These are phyloP conservation scores for Parachaetomium inaequale DNA, from an alignment of 495 filamentous ascomycete species.

Conservation along the genomic window DNA sequence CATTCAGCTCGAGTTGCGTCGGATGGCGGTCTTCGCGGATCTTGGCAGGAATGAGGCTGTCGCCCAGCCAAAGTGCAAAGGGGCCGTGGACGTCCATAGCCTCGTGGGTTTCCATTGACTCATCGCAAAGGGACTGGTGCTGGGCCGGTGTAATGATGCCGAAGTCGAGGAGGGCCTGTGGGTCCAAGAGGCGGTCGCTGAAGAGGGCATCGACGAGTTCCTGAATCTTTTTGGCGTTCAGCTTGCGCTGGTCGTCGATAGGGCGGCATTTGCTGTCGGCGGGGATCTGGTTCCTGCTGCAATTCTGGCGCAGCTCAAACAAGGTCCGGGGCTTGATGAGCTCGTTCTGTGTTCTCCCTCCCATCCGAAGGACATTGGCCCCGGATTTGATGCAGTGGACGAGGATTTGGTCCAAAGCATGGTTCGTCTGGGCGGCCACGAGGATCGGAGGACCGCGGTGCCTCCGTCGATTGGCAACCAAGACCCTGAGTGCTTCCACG, in stretches of 20 bases:
- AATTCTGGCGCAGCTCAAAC: conserved; percentile 52
- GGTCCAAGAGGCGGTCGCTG: conserved; percentile 46
- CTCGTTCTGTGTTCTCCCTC: conserved; percentile 64
- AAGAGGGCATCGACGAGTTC: conserved; percentile 49
- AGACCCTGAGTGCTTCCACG: conserved; percentile 62
- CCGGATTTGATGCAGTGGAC: conserved; percentile 62
- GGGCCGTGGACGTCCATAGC: conserved; percentile 40
- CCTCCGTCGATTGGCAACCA: conserved; percentile 53
- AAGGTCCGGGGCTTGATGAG: conserved; percentile 64
- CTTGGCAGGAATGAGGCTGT: conserved; percentile 33
- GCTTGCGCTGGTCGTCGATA: conserved; percentile 27
- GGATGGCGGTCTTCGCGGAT: conserved; percentile 18
- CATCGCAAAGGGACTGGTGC: conserved; percentile 55
- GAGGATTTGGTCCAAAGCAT: conserved; percentile 86
- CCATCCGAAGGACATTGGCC: conserved; percentile 68
- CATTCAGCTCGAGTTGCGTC: conserved; percentile 27
- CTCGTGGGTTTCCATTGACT: conserved; percentile 48
- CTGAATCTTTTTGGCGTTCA: conserved; percentile 38
- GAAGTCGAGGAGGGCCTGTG: conserved; percentile 43
- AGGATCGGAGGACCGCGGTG: conserved; percentile 50
- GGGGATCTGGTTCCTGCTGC: neutral
- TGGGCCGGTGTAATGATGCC: conserved; percentile 61
- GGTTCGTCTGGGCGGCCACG: conserved; percentile 84
- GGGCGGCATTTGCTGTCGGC: conserved; percentile 23
- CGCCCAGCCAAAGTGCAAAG: conserved; percentile 62